Percentiles rank a stretch among this genome's conserved stretches.
These are phyloP conservation scores for Lecanoromycetidae sp. DNA, from an alignment of 2,329 filamentous ascomycete genomes.

Conservation along the genomic window DNA sequence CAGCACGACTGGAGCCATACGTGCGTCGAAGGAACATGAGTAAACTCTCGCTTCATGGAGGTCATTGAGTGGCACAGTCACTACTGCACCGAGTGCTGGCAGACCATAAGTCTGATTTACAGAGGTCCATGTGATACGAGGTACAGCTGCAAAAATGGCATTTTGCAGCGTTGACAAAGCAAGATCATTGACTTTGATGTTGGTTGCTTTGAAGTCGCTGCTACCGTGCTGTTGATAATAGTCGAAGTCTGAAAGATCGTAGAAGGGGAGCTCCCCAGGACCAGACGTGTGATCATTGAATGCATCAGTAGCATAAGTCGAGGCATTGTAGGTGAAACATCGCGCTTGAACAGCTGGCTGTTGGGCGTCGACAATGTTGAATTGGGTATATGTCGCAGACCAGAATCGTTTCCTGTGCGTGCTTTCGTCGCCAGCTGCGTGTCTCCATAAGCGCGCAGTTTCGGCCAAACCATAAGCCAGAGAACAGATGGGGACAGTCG, in stretches of 20 bases:
- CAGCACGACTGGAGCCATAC: neutral
- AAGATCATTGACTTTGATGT: neutral
- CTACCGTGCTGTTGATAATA: neutral
- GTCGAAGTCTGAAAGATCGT: conserved; percentile 1
- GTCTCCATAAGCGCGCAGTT: conserved; percentile 5
- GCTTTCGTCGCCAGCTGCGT: neutral
- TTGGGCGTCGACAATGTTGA: conserved; percentile 4
- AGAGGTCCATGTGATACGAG: neutral
- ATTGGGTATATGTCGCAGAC: neutral
- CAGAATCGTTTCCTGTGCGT: conserved; percentile 4
- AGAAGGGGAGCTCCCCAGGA: too few relatives aligned
- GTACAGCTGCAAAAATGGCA: neutral
- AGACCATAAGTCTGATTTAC: neutral
- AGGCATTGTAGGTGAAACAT: neutral
- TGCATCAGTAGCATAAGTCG: too few relatives aligned
- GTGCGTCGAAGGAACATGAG: conserved; percentile 1
- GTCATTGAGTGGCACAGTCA: too few relatives aligned
- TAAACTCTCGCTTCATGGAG: neutral
- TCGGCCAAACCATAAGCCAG: conserved; percentile 7
- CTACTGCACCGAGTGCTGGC: too few relatives aligned
- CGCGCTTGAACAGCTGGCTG: conserved; percentile 6
- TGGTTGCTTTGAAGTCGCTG: neutral
- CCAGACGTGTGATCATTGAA: too few relatives aligned
- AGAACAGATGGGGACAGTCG: neutral
- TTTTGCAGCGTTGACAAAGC: neutral